Evolutionary conservation across 352 stramenopile species (phyloP).

Genomic region (Phytophthora lateralis): DNA sequence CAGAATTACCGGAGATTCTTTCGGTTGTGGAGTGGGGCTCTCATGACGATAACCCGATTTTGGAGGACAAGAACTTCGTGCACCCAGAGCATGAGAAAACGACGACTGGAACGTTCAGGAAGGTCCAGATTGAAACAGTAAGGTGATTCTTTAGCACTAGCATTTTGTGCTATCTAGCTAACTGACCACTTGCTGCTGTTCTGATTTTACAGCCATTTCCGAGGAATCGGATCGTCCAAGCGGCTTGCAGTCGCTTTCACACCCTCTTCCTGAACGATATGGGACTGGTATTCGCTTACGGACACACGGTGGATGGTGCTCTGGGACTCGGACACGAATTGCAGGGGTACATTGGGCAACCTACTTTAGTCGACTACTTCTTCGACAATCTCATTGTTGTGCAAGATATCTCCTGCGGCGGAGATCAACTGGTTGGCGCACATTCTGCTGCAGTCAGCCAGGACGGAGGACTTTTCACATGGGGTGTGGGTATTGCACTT

Average conservation of each 20-base stretch:
- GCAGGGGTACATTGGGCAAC: slow-evolving; percentile 29
- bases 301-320: slow-evolving; percentile 54
- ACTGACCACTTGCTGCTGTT: background rate
- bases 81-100: background rate
- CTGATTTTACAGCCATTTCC: slow-evolving; percentile 44
- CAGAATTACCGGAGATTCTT: slow-evolving; percentile 18
- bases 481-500: slow-evolving; percentile 66
- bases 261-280: slow-evolving; percentile 69
- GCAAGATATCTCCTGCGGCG: slow-evolving; percentile 50
- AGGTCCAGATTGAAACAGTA: slow-evolving; percentile 46
- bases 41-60: slow-evolving; percentile 13
- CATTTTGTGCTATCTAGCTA: background rate
- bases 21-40: slow-evolving; percentile 24
- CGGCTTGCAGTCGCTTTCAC: slow-evolving; percentile 62
- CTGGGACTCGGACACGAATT: slow-evolving; percentile 43
- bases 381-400: slow-evolving; percentile 53
- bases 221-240: slow-evolving; percentile 64
- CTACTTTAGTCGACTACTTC: slow-evolving; percentile 59
- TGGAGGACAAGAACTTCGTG: background rate
- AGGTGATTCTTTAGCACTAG: background rate
- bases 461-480: slow-evolving; percentile 73
- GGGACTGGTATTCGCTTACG: slow-evolving; percentile 67
- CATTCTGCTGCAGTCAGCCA: slow-evolving; percentile 75
- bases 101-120: slow-evolving; percentile 12
- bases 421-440: slow-evolving; percentile 52